phyloP scores from a whole-genome alignment of 345 rosid genomes.

The Salix caprea region DNA sequence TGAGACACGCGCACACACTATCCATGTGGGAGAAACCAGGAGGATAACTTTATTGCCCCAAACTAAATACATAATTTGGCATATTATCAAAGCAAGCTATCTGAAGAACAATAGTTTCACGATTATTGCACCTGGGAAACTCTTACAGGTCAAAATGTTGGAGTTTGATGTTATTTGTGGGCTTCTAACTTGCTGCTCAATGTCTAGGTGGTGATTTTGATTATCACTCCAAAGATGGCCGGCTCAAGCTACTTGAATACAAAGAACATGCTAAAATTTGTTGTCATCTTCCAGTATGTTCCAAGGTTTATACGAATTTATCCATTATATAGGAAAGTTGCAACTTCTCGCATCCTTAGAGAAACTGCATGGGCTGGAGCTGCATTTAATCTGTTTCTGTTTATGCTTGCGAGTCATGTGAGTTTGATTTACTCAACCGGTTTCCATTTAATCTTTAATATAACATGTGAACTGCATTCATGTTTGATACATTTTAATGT shows the following conservation, averaged over 20 bases:
- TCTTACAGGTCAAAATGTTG: not conserved
- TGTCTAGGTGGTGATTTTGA: constrained; percentile 27
- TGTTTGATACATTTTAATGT: not conserved
- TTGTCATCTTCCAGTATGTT: constrained; percentile 32
- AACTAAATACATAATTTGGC: not conserved
- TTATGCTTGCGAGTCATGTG: constrained; percentile 39
- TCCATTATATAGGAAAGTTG: constrained; percentile 26
- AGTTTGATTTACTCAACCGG: constrained; percentile 3
- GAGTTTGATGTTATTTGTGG: not conserved
- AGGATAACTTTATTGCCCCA: not conserved
- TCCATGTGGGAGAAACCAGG: not conserved
- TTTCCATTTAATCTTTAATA: not conserved
- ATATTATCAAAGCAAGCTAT: not conserved
- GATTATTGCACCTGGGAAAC: not conserved
- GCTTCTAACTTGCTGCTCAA: constrained; percentile 2
- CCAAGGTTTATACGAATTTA: constrained; percentile 32
- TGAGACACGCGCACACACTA: not conserved
- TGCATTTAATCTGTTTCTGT: constrained; percentile 29
- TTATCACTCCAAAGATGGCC: constrained; percentile 18
- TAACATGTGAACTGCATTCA: not conserved
- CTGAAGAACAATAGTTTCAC: not conserved
- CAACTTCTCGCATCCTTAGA: constrained; percentile 26
- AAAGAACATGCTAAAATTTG: constrained; percentile 32
- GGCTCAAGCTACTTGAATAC: constrained; percentile 25
- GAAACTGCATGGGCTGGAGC: constrained; percentile 37